Evolutionary conservation across 371 early-diverging fungal species (phyloP), one percentile per base, ranked within the genome.

Genomic region (Actinomucor elegans): DNA sequence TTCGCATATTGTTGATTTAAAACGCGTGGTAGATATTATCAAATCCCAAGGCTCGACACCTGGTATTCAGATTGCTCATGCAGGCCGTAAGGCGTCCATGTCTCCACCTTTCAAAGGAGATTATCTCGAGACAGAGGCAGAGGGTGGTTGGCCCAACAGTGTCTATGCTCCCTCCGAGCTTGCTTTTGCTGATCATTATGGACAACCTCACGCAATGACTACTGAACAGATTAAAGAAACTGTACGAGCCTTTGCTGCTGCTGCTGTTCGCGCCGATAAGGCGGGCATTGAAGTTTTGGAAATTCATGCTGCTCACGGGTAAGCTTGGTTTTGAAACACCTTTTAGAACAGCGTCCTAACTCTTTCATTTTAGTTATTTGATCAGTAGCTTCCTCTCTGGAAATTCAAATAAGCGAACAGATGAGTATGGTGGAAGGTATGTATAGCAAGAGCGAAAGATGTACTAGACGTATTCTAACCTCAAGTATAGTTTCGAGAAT

Each of bases 201-300:
- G 69, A 3, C 49, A 59, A 3, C 93, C 94, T 4, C 67, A 69
- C 26, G 92, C 83, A 21, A 54, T 93, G 35, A 72, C 84, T 3
- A 49, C 71, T 4, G 78, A 79, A 28, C 81, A 90, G 33, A 94
- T 97, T 32, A 55, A 71, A 5, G 64, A 71, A 2, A 40, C 82
- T 9, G 69, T 82, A 14, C 56, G 76, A 41, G 80, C 79, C 17
- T 97, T 90, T 75, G 88, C 60, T 0, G 79, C 81, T 9, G 88
- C 92, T 29, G 91, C 93, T 18, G 52, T 66, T 44, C 81, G 91
- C 12, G 89, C 92, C 5, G 76, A 82, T 15, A 70, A 84, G 55
- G 92, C 90, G 4, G 95, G 92, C 0, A 88, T 94, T 64, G 94
- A 97, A 46, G 84, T 84, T 2, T 57, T 95, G 21, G 94, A 97